These are phyloP conservation scores for Amauroascus niger DNA, from an alignment of 2,329 filamentous ascomycete genomes.

Conservation along the genomic window DNA sequence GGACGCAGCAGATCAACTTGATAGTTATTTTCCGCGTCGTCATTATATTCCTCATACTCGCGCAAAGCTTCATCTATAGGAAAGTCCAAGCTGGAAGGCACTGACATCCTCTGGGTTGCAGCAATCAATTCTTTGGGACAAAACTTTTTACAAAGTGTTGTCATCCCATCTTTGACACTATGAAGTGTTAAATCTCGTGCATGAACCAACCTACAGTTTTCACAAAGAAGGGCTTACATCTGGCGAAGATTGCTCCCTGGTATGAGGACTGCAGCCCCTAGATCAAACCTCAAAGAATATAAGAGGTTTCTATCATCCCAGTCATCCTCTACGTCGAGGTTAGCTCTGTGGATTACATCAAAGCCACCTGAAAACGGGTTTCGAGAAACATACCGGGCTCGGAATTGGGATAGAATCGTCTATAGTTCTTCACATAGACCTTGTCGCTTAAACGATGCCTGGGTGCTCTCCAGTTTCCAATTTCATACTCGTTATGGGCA, in stretches of 20 bases:
- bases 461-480: constrained; percentile 19
- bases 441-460: background rate
- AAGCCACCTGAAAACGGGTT: background rate
- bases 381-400: constrained; percentile 11
- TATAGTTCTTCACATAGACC: constrained; percentile 10
- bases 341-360: background rate
- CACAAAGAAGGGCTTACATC: background rate
- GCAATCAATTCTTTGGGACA: constrained; percentile 1
- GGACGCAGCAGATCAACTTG: background rate
- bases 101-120: background rate
- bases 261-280: constrained; percentile 11
- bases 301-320: constrained; percentile 24
- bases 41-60: background rate
- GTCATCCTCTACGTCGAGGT: constrained; percentile 15
- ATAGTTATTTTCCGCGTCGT: background rate
- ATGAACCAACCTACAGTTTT: background rate
- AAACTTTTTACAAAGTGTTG: background rate
- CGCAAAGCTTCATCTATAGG: background rate
- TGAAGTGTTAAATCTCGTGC: background rate
- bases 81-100: background rate
- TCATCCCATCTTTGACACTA: constrained; percentile 8
- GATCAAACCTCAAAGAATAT: constrained; percentile 17
- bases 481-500: constrained; percentile 26
- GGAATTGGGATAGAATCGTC: background rate
- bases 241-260: constrained; percentile 11